Percentiles rank a stretch among this genome's conserved stretches.
phyloP scores from a whole-genome alignment of 2,329 filamentous ascomycete genomes.

The Aspergillus amoenus region DNA sequence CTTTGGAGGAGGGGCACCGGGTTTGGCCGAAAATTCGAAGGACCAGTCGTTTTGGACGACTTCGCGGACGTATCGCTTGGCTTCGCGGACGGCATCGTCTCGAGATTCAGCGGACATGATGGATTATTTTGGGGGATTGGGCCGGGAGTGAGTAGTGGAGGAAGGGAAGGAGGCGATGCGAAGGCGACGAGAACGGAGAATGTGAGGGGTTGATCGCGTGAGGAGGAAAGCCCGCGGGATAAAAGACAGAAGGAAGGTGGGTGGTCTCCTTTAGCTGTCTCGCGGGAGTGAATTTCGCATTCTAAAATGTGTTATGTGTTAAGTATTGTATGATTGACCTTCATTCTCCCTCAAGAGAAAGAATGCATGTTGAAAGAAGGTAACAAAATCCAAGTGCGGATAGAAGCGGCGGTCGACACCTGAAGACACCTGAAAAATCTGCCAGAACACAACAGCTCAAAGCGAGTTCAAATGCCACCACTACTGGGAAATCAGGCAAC shows the following conservation, averaged over 20 bases:
- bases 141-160: not conserved
- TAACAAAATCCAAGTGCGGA: not conserved
- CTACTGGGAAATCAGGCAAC: slow-evolving; percentile 2
- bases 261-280: not conserved
- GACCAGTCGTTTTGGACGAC: slow-evolving; percentile 46
- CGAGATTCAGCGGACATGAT: slow-evolving; percentile 30
- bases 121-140: not conserved
- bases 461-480: not conserved
- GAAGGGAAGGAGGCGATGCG: not conserved
- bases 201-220: slow-evolving; percentile 19
- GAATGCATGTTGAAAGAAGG: not conserved
- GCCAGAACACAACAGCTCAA: not conserved
- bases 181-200: not conserved
- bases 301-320: not conserved
- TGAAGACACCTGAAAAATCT: slow-evolving; percentile 7
- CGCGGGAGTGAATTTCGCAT: not conserved
- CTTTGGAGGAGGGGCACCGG: slow-evolving; percentile 19
- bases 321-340: not conserved
- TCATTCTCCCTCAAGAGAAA: not conserved
- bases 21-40: slow-evolving; percentile 28
- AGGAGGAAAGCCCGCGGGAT: slow-evolving; percentile 4
- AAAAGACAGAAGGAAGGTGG: not conserved
- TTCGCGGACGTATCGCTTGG: slow-evolving; percentile 41
- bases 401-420: not conserved
- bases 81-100: slow-evolving; percentile 41